Percentiles rank a stretch among this genome's conserved stretches.
Evolutionary conservation across 495 filamentous ascomycete genomes (phyloP).

Genomic region (Tetracladium marchalianum): DNA sequence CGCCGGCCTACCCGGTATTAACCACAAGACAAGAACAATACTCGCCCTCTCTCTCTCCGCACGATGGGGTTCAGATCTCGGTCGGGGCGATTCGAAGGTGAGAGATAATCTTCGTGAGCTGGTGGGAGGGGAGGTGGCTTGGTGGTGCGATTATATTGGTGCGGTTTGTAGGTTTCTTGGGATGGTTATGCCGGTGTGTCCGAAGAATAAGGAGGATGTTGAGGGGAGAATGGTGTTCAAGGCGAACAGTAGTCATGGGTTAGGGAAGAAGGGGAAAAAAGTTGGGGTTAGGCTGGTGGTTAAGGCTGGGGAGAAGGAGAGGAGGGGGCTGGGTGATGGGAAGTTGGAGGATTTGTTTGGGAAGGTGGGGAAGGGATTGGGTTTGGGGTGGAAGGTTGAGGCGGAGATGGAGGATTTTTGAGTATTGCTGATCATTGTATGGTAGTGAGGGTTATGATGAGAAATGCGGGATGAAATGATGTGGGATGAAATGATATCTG

Average conservation of each 20-base stretch:
- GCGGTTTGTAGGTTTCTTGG: slow-evolving; percentile 10
- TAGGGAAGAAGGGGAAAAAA: slow-evolving; percentile 18
- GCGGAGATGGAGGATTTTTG: slow-evolving; percentile 11
- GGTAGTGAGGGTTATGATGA: background rate
- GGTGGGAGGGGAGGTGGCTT: slow-evolving; percentile 11
- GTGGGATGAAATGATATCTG: no score
- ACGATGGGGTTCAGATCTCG: slow-evolving; percentile 62
- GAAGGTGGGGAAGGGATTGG: slow-evolving; percentile 15
- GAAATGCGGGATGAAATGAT: no score
- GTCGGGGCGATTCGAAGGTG: slow-evolving; percentile 34
- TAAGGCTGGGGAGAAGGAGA: background rate
- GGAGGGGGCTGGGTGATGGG: background rate
- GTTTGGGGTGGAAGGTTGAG: slow-evolving; percentile 14
- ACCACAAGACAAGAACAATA: slow-evolving; percentile 59
- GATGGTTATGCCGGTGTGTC: slow-evolving; percentile 9
- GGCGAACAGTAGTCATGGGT: background rate
- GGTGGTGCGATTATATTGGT: slow-evolving; percentile 22
- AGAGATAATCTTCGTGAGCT: slow-evolving; percentile 26
- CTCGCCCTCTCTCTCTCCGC: slow-evolving; percentile 66
- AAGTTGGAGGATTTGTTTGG: slow-evolving; percentile 10
- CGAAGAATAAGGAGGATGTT: background rate
- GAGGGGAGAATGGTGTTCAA: slow-evolving; percentile 1
- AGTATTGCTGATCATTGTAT: background rate
- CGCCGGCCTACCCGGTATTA: slow-evolving; percentile 57
- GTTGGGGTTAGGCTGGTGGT: slow-evolving; percentile 14